Evolutionary conservation across 1,284 basidiomycete species (phyloP).

Genomic region (Cryptococcus sp.): DNA sequence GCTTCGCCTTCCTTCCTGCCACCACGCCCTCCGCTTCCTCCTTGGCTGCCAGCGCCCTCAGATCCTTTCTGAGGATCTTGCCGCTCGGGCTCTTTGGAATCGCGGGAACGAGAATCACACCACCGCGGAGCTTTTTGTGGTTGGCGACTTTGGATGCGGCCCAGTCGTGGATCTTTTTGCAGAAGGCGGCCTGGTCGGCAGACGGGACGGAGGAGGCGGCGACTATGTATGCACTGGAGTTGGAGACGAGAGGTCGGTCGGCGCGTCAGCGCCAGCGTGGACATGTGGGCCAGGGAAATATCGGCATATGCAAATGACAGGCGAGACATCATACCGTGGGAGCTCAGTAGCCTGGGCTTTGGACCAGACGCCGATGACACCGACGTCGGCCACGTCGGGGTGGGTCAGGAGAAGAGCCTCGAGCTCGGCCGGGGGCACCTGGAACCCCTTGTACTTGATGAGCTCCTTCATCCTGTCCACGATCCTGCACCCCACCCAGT

Average conservation of each 20-base stretch:
- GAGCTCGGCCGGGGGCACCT: slow-evolving; percentile 76
- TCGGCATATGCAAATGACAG: too few species aligned
- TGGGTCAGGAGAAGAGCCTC: slow-evolving; percentile 70
- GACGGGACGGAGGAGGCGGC: neutral
- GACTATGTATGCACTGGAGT: slow-evolving; percentile 2
- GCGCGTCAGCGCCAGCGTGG: neutral
- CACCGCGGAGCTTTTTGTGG: slow-evolving; percentile 53
- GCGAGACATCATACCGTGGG: slow-evolving; percentile 56
- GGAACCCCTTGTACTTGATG: slow-evolving; percentile 65
- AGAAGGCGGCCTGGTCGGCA: slow-evolving; percentile 46
- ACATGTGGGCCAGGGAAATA: neutral
- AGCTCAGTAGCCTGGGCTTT: slow-evolving; percentile 67
- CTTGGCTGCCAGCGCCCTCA: slow-evolving; percentile 31
- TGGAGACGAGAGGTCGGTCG: neutral
- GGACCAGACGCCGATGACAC: slow-evolving; percentile 67
- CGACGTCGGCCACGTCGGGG: slow-evolving; percentile 66
- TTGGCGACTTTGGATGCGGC: slow-evolving; percentile 56
- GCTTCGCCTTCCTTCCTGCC: slow-evolving; percentile 13
- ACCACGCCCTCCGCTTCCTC: slow-evolving; percentile 24
- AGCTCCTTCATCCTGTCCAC: slow-evolving; percentile 66
- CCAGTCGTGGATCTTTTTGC: slow-evolving; percentile 60
- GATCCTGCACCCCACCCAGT: slow-evolving; percentile 24
- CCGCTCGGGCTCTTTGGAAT: slow-evolving; percentile 53
- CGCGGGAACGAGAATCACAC: slow-evolving; percentile 49
- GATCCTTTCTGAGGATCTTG: slow-evolving; percentile 45